Conservation (phyloP, 768 basidiomycete genomes). For the Hygrophoropsis aurantiaca region DNA sequence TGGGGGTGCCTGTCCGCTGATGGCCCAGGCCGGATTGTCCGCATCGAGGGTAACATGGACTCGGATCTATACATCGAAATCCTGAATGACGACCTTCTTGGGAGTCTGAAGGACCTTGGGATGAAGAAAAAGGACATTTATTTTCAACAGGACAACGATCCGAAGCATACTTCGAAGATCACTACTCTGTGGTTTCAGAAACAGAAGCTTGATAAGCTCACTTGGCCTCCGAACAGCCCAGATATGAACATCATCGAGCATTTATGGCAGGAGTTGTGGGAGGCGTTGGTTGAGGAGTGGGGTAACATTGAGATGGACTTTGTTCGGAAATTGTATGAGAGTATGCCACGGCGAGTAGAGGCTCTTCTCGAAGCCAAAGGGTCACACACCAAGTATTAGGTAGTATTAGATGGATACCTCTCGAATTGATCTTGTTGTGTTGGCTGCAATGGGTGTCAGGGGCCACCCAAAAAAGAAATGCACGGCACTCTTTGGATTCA, state of each 20-base stretch:
- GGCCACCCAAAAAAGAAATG: not conserved
- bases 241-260: slow-evolving; percentile 38
- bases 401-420: not conserved
- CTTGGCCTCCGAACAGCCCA: slow-evolving; percentile 32
- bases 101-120: slow-evolving; percentile 21
- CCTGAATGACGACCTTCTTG: slow-evolving; percentile 26
- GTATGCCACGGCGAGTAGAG: slow-evolving; percentile 15
- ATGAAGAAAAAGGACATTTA: slow-evolving; percentile 13
- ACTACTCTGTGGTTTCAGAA: slow-evolving; percentile 28
- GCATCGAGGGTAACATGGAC: slow-evolving; percentile 34
- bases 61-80: slow-evolving; percentile 25
- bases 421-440: not conserved
- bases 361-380: slow-evolving; percentile 22
- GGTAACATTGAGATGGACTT: not conserved
- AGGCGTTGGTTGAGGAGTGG: slow-evolving; percentile 8
- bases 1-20: slow-evolving; percentile 34
- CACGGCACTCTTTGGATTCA: not conserved
- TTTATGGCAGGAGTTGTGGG: slow-evolving; percentile 12
- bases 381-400: slow-evolving; percentile 25
- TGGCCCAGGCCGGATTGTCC: slow-evolving; percentile 26
- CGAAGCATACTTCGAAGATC: slow-evolving; percentile 33
- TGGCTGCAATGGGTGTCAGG: not conserved
- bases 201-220: slow-evolving; percentile 24
- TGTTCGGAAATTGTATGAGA: not conserved
- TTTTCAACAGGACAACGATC: slow-evolving; percentile 40